Conservation (phyloP, 352 stramenopile species). For the Phytophthora ramorum region DNA sequence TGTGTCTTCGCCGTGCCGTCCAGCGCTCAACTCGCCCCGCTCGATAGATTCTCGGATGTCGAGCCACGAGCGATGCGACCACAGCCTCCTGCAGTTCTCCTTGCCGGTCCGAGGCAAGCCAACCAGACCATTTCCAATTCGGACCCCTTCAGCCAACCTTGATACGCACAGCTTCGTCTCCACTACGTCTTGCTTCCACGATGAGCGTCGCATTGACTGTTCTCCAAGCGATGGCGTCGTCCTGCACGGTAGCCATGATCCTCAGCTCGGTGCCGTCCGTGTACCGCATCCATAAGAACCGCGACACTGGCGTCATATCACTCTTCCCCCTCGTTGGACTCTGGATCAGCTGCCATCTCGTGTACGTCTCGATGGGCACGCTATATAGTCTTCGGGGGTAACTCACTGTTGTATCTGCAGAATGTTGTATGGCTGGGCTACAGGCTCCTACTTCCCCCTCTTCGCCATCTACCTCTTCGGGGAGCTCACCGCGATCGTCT, state of each 20-base stretch:
- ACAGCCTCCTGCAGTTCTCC: background rate
- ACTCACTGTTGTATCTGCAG: slow-evolving; percentile 8
- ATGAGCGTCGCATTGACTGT: slow-evolving; percentile 32
- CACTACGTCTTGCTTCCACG: background rate
- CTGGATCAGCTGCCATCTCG: slow-evolving; percentile 41
- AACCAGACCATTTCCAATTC: slow-evolving; percentile 22
- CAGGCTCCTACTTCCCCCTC: slow-evolving; percentile 40
- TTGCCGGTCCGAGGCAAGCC: background rate
- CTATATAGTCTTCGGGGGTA: background rate
- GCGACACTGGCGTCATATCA: slow-evolving; percentile 25
- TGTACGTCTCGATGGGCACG: slow-evolving; percentile 20
- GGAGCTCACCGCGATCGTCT: slow-evolving; percentile 24
- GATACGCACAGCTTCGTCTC: background rate
- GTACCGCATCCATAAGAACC: slow-evolving; percentile 38
- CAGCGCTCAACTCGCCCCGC: slow-evolving; percentile 1
- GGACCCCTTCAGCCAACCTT: slow-evolving; percentile 16
- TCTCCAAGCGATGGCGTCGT: slow-evolving; percentile 40
- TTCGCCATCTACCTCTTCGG: slow-evolving; percentile 39
- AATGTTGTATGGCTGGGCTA: slow-evolving; percentile 34
- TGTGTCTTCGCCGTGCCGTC: slow-evolving; percentile 11
- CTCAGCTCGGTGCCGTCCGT: slow-evolving; percentile 35
- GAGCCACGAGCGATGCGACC: background rate
- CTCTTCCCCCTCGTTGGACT: slow-evolving; percentile 39
- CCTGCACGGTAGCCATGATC: slow-evolving; percentile 43
- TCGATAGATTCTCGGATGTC: slow-evolving; percentile 12